Conservation (phyloP, 2,329 filamentous ascomycete genomes). For the Acephala macrosclerotiorum region DNA sequence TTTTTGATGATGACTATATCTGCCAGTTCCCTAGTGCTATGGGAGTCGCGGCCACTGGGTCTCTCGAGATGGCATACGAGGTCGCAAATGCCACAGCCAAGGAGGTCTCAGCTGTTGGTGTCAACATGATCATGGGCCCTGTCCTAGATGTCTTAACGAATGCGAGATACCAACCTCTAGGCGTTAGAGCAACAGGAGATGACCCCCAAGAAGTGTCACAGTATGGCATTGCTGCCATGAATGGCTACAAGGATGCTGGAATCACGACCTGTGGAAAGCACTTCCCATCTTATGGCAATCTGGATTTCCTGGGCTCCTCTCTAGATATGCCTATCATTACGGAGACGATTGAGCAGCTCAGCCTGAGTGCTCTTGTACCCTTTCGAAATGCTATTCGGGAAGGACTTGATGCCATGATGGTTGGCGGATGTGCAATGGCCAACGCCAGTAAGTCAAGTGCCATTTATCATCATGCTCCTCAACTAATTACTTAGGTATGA, state of each 20-base stretch:
- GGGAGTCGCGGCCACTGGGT: conserved; percentile 93
- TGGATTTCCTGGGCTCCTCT: conserved; percentile 91
- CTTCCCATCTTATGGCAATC: conserved; percentile 93
- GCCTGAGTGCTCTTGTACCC: conserved; percentile 87
- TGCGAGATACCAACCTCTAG: conserved; percentile 86
- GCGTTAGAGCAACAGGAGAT: conserved; percentile 88
- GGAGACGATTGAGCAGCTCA: conserved; percentile 90
- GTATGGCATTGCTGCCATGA: conserved; percentile 89
- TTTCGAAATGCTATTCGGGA: conserved; percentile 89
- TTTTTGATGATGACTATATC: conserved; percentile 95
- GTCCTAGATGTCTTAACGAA: conserved; percentile 95
- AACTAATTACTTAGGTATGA: conserved; percentile 70
- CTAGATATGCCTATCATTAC: conserved; percentile 95
- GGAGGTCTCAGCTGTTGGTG: conserved; percentile 89
- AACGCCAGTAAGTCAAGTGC: conserved; percentile 55
- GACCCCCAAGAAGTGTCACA: conserved; percentile 95
- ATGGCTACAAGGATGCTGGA: conserved; percentile 90
- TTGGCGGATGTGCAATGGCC: conserved; percentile 91
- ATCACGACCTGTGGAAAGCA: conserved; percentile 93
- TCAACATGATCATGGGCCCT: conserved; percentile 95
- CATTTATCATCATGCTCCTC: not conserved
- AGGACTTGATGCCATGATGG: conserved; percentile 93
- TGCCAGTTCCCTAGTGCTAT: conserved; percentile 97
- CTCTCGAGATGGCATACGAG: conserved; percentile 83
- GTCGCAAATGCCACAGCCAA: conserved; percentile 93